Base-by-base conservation (phyloP, 2,329 filamentous ascomycete genomes). In the Seiridium cupressi region DNA sequence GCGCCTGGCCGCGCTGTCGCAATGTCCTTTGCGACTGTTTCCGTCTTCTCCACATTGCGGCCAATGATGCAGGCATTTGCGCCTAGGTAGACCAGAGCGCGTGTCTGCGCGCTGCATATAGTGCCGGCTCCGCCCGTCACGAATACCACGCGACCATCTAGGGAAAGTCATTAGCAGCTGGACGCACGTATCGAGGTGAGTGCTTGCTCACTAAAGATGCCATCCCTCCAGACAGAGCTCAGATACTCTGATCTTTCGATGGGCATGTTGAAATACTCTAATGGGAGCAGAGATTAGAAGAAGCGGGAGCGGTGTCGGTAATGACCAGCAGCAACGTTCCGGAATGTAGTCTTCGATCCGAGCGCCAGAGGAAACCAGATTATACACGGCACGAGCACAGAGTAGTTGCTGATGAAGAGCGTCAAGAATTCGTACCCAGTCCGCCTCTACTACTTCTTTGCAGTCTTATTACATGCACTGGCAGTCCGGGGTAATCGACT, bases 51-150 rank as follows among this genome's bases (percentile, higher is more conserved):
- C 49, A 89, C 85, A 73, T 92, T 97, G 67, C 95, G 89, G 46
- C 95, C 95, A 60, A 98, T 85, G 70, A 99, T 98, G 76, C 91
- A 96, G 55, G 95, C 95, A 69, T 98, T 89, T 49, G 93, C 94
- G 57, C 95, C 95, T 6, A 99, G 87, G 63, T 93, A 85, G 32
- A 99, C 93, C 61, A 99, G 81, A 3, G 95, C 95, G 65, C 93
- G 86, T 38, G 96, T 95, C 79, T 98, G 95, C 59, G 91, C 93
- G 68, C 90, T 95, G 80, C 95, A 97, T 71, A 99, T 98, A 34
- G 90, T 89, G 59, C 95, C 94, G 4, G 93, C 93, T 57, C 95
- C 95, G 61, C 95, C 95, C 3, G 95, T 99, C 70, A 96, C 96
- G 77, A 98, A 97, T 66, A 94, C 86, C 49, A 98, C 93, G 70